Percentiles rank a stretch among this genome's conserved stretches.
Evolutionary conservation across 2,329 filamentous ascomycete genomes (phyloP).

Genomic region (Trichoderma breve): DNA sequence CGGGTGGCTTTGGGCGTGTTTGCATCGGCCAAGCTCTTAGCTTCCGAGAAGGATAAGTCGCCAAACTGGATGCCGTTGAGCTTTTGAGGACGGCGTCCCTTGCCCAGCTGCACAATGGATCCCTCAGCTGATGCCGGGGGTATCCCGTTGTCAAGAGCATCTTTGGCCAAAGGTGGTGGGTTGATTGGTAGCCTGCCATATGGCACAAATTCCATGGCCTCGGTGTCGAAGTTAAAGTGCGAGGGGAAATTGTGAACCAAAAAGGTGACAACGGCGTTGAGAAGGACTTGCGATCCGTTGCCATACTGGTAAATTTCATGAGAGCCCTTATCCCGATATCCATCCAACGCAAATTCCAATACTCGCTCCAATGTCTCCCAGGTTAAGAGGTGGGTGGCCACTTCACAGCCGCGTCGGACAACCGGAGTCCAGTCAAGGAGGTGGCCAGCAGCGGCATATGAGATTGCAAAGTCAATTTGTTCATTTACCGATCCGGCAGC

Average conservation of each 20-base stretch:
- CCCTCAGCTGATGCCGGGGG: slow-evolving; percentile 25
- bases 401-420: slow-evolving; percentile 55
- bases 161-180: slow-evolving; percentile 23
- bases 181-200: slow-evolving; percentile 42
- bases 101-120: slow-evolving; percentile 37
- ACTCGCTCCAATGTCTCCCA: slow-evolving; percentile 63
- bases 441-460: slow-evolving; percentile 63
- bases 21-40: slow-evolving; percentile 28
- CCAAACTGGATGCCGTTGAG: slow-evolving; percentile 68
- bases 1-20: slow-evolving; percentile 32
- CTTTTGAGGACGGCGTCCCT: slow-evolving; percentile 47
- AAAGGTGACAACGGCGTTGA: slow-evolving; percentile 57
- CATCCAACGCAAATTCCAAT: slow-evolving; percentile 56
- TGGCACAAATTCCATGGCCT: slow-evolving; percentile 35
- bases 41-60: slow-evolving; percentile 50
- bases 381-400: slow-evolving; percentile 56
- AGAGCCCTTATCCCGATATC: slow-evolving; percentile 34
- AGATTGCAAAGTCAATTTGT: slow-evolving; percentile 56
- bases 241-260: slow-evolving; percentile 58
- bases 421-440: slow-evolving; percentile 56
- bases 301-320: slow-evolving; percentile 51
- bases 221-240: slow-evolving; percentile 58
- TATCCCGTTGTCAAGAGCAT: slow-evolving; percentile 26
- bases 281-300: slow-evolving; percentile 52
- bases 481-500: slow-evolving; percentile 42